A percentile compares a stretch with the other conserved stretches of the same genome.
phyloP scores from a whole-genome alignment of 805 yeast species.

The Jamesozyma gamospora region DNA sequence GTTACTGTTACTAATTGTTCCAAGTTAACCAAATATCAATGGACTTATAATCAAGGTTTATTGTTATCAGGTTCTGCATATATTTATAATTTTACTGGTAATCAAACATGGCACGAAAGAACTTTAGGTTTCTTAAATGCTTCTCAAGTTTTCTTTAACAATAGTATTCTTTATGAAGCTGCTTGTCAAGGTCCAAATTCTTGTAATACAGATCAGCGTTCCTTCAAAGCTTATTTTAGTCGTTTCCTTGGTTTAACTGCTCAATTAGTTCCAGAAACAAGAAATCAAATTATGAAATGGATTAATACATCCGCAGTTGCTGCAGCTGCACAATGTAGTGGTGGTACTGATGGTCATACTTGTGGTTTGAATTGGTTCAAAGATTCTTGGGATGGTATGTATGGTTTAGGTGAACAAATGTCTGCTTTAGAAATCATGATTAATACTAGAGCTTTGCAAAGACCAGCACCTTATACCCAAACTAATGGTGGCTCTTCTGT shows the following conservation, averaged over 20 bases:
- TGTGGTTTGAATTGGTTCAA: constrained; percentile 80
- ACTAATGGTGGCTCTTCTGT: constrained; percentile 58
- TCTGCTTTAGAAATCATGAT: constrained; percentile 62
- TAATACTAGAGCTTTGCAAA: constrained; percentile 29
- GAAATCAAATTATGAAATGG: constrained; percentile 26
- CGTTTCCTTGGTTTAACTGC: constrained; percentile 70
- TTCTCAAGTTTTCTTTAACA: constrained; percentile 43
- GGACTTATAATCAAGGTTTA: constrained; percentile 85
- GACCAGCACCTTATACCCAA: constrained; percentile 53
- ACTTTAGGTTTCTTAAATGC: constrained; percentile 48
- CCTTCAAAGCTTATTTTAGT: constrained; percentile 80
- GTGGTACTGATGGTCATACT: constrained; percentile 80
- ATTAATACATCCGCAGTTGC: constrained; percentile 47
- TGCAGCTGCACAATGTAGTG: constrained; percentile 76
- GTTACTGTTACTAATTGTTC: constrained; percentile 57
- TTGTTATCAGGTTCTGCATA: constrained; percentile 73
- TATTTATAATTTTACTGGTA: constrained; percentile 62
- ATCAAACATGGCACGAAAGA: constrained; percentile 56
- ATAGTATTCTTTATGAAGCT: constrained; percentile 59
- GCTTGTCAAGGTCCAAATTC: constrained; percentile 60
- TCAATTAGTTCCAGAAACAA: constrained; percentile 49
- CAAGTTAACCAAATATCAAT: constrained; percentile 46
- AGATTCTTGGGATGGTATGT: constrained; percentile 56
- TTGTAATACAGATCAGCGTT: constrained; percentile 82
- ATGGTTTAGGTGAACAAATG: constrained; percentile 89